Evolutionary conservation across 805 yeast genomes (phyloP), one percentile per base, ranked within the genome.

Genomic region (Monosporozyma servazzii): DNA sequence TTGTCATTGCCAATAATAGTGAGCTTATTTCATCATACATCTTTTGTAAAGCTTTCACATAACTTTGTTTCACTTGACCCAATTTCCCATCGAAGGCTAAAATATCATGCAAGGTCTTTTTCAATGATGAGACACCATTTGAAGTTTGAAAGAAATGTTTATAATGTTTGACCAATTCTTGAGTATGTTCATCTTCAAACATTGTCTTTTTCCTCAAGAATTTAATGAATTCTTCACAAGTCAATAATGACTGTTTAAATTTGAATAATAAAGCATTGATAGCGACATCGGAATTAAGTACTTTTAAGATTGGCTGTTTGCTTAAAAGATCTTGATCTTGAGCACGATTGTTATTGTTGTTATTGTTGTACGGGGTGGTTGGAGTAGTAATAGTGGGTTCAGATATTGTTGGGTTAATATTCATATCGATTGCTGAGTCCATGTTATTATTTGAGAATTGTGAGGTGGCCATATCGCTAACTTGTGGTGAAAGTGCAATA

Each of bases 21-120:
- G 95, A 82, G 13, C 73, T 68, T 53, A 93, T 71, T 67, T 93
- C 97, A 59, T 87, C 96, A 60, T 82, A 80, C 88, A 93, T 93
- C 39, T 81, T 82, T 58, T 80, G 84, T 61, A 93, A 72, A 1
- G 93, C 89, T 47, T 81, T 81, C 33, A 87, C 85, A 68, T 82
- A 90, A 6, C 90, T 81, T 41, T 77, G 74, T 15, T 89, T 87
- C 13, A 88, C 95, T 47, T 76, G 78, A 13, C 78, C 75, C 43
- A 87, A 68, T 56, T 82, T 81, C 55, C 90, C 96, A 67, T 90
- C 96, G 58, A 84, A 80, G 54, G 78, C 81, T 49, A 90, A 73
- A 36, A 90, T 76, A 56, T 78, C 77, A 54, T 84, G 88, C 51
- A 93, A 74, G 53, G 81, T 82, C 20, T 65, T 66, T 37, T 80